phyloP scores from a whole-genome alignment of 805 yeast genomes.

The Saccharomycopsis lassenensis region DNA sequence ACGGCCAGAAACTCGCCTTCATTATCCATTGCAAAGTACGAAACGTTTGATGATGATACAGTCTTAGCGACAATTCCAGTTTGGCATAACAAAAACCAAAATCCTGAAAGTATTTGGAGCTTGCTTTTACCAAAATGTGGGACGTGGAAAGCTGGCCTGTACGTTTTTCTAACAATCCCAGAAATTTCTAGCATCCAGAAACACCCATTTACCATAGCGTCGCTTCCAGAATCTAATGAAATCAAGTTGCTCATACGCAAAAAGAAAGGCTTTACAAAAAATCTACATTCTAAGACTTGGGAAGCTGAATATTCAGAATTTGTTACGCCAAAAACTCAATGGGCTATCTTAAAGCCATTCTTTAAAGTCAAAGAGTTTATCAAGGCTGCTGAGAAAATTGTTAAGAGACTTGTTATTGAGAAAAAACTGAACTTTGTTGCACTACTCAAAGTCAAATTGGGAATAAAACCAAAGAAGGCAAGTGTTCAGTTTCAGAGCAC shows the following conservation, averaged over 20 bases:
- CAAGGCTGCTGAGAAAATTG: too few relatives aligned
- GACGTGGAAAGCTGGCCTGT: slow-evolving; percentile 40
- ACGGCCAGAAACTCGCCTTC: slow-evolving; percentile 29
- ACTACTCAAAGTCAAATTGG: too few relatives aligned
- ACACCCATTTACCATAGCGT: slow-evolving; percentile 39
- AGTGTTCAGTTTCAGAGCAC: too few relatives aligned
- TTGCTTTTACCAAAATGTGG: slow-evolving; percentile 28
- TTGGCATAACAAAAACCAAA: slow-evolving; percentile 15
- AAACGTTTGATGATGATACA: slow-evolving; percentile 32
- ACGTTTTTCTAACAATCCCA: slow-evolving; percentile 31
- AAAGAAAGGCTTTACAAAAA: slow-evolving; percentile 34
- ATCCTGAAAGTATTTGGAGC: slow-evolving; percentile 23
- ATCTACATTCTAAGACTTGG: too few relatives aligned
- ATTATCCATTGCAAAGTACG: slow-evolving; percentile 29
- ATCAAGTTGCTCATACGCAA: slow-evolving; percentile 32
- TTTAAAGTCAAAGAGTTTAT: too few relatives aligned
- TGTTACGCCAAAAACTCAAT: too few relatives aligned
- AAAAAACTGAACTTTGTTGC: too few relatives aligned
- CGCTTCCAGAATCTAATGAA: slow-evolving; percentile 28
- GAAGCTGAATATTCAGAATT: too few relatives aligned
- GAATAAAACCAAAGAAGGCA: too few relatives aligned
- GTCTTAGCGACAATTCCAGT: slow-evolving; percentile 29
- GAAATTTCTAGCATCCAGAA: slow-evolving; percentile 29
- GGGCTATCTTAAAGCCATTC: too few relatives aligned
- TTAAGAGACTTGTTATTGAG: too few relatives aligned